Evolutionary conservation across 139 green algal genomes (phyloP), one percentile per base, ranked within the genome.

Genomic region (Asterochloris erici): DNA sequence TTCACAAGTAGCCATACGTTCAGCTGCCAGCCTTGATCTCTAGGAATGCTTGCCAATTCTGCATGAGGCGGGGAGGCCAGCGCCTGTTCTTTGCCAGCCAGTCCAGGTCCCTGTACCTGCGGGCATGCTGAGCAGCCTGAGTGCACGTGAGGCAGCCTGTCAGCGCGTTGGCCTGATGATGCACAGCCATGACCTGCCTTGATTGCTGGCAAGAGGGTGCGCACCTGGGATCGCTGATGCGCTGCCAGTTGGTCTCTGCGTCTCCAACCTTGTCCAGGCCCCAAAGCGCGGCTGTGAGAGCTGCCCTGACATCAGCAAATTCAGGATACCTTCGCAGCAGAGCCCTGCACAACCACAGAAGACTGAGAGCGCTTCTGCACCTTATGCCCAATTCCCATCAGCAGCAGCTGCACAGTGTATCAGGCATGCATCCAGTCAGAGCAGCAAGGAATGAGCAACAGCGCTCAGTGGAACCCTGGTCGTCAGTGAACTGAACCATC

Each of bases 261-360:
- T 96, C 86, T 4, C 82, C 94, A 84, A 95, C 85, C 80, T 90
- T 86, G 28, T 94, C 95, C 0, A 85, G 81, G 19, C 81, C 85
- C 95, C 95, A 98, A 61, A 95, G 85, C 47, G 94, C 93, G 12
- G 92, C 93, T 19, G 92, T 86, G 74, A 98, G 88, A 16, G 91
- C 95, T 26, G 95, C 95, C 9, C 95, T 76, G 87, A 96, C 91
- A 85, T 98, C 95, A 12, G 81, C 29, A 77, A 97, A 93, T 71
- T 94, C 89, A 1, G 92, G 90, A 87, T 96, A 98, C 0, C 91
- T 84, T 71, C 94, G 87, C 81, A 97, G 83, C 71, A 98, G 87
- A 0, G 77, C 78, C 68, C 87, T 90, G 82, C 82, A 80, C 14
- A 16, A 19, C 63, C 29, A 29, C n/a, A 73, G n/a, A 21, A 60